Conservation (phyloP, 768 basidiomycete genomes). For the Hydnomerulius pinastri region DNA sequence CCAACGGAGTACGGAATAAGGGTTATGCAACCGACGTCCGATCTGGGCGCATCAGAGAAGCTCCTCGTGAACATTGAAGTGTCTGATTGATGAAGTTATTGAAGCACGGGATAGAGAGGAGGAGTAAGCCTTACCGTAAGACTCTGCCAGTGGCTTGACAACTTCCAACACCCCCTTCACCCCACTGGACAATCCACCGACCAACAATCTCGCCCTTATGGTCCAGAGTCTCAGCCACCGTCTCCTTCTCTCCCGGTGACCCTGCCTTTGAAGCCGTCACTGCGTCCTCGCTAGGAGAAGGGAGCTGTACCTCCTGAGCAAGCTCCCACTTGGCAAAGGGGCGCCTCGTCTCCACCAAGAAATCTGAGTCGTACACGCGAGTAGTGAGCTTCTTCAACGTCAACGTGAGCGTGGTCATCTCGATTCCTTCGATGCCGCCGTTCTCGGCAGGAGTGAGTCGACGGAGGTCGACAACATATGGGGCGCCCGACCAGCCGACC, state of each 20-base stretch:
- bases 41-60: constrained; percentile 29
- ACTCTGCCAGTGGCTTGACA: constrained; percentile 68
- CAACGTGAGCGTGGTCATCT: constrained; percentile 70
- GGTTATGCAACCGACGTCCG: not conserved
- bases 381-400: constrained; percentile 62
- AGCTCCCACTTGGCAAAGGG: constrained; percentile 85
- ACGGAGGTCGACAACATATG: constrained; percentile 71
- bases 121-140: constrained; percentile 53
- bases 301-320: constrained; percentile 51
- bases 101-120: not conserved
- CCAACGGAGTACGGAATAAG: not conserved
- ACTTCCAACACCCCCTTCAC: constrained; percentile 58
- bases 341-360: constrained; percentile 64
- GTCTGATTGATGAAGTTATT: constrained; percentile 27
- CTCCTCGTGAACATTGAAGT: constrained; percentile 58
- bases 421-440: constrained; percentile 53
- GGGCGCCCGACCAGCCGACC: constrained; percentile 68
- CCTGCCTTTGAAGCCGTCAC: constrained; percentile 32
- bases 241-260: constrained; percentile 61
- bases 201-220: constrained; percentile 62
- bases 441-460: constrained; percentile 47
- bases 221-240: constrained; percentile 75
- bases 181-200: constrained; percentile 80
- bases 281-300: constrained; percentile 36
- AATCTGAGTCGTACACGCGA: constrained; percentile 72